phyloP scores from a whole-genome alignment of 257 asterid genomes.

The Fraxinus anomala region DNA sequence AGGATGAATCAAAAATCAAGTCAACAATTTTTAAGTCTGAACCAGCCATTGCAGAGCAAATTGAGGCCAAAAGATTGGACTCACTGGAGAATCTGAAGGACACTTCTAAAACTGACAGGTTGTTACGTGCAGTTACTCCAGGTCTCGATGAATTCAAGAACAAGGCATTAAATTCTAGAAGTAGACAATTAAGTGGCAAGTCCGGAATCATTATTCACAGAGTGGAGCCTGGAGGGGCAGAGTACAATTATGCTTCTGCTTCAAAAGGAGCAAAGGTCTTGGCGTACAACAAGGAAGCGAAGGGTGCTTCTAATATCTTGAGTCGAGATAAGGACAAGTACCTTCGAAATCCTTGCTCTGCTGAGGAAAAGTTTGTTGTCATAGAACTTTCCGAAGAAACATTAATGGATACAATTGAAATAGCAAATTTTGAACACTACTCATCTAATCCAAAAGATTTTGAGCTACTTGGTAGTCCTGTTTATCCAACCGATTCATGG shows the following conservation, averaged over 20 bases:
- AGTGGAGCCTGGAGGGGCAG: conserved; percentile 91
- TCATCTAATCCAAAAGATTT: conserved; percentile 84
- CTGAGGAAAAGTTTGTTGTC: conserved; percentile 79
- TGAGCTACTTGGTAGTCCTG: conserved; percentile 74
- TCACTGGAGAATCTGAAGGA: conserved; percentile 37
- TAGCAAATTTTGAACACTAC: conserved; percentile 90
- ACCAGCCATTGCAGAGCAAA: conserved; percentile 38
- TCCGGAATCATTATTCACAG: conserved; percentile 69
- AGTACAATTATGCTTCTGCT: conserved; percentile 88
- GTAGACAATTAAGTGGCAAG: conserved; percentile 41
- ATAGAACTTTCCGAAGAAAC: conserved; percentile 97
- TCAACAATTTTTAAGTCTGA: conserved; percentile 28
- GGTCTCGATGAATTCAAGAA: conserved; percentile 84
- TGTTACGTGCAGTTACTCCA: conserved; percentile 49
- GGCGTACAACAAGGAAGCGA: conserved; percentile 86
- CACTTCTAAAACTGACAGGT: conserved; percentile 39
- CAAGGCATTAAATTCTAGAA: conserved; percentile 62
- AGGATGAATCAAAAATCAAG: conserved; percentile 31
- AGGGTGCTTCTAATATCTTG: conserved; percentile 91
- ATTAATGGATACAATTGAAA: conserved; percentile 65
- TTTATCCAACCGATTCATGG: conserved; percentile 95
- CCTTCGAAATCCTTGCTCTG: conserved; percentile 94
- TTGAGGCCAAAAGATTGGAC: conserved; percentile 33
- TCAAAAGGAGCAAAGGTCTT: conserved; percentile 95
- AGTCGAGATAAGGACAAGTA: conserved; percentile 85